Base-by-base conservation (phyloP, 495 filamentous ascomycete species). In the Aspergillus sparsus region DNA sequence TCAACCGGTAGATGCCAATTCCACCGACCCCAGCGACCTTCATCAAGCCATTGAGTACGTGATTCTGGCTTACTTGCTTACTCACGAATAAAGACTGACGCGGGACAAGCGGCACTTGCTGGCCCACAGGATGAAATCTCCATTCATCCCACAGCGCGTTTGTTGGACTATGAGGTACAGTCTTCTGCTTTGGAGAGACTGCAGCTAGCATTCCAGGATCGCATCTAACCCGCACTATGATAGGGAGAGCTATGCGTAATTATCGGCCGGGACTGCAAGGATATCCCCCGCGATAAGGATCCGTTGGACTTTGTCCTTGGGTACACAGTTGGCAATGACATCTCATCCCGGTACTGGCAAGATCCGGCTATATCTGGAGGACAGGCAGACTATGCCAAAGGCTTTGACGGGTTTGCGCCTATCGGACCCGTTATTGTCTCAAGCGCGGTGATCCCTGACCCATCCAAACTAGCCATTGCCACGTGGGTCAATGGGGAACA, bases 331-430 rank as follows among this genome's bases (percentile, higher is more conserved):
- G 44, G 12, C 2, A 46, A 46, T 2, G n/a, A 46, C 15, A 8
- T 46, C 4, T 16, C n/a, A 13, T 16, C n/a, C 2, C 44, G 15
- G 0, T 46, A 46, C 44, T 46, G n/a, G 44, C 44, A 46, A 15
- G 21, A 16, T 13, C 44, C 44, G 5, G 44, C 5, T 8, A 3
- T 3, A 8, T 46, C 44, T 3, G 44, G 44, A 5, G n/a, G 9
- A 18, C n/a, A 46, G 21, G 4, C 15, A 6, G n/a, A 18, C n/a
- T 46, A 46, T 8, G n/a, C n/a, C 2, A 46, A 46, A 18, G 34
- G 12, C 5, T 53, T 53, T 13, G 51, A 53, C 35, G 27, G 27
- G 34, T 53, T 53, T 15, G 51, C 51, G 4, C 51, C 51, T 2
- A 6, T 53, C 4, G 35, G 51, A 8, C 51, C 51, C 11, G 2